Evolutionary conservation across 2,329 filamentous ascomycete species (phyloP).

Genomic region (Calonectria pseudoreteaudii): DNA sequence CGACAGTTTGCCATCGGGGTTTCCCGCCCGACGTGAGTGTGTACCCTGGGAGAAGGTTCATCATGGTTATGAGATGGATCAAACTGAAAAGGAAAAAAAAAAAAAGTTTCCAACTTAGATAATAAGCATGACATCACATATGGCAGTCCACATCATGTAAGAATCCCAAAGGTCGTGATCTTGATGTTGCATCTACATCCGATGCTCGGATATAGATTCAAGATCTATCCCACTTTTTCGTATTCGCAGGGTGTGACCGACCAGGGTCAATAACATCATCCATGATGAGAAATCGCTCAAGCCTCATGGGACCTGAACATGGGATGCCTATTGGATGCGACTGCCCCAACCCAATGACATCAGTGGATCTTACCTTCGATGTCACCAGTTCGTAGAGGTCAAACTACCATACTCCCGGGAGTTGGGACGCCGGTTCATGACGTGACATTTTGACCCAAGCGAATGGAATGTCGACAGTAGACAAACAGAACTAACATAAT

Average conservation of each 20-base stretch:
- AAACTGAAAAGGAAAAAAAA: background rate
- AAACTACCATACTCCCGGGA: background rate
- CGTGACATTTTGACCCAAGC: background rate
- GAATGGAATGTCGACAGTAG: background rate
- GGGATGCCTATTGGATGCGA: background rate
- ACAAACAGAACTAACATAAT: background rate
- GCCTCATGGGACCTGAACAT: background rate
- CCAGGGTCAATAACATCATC: background rate
- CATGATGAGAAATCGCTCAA: background rate
- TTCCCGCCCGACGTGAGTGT: background rate
- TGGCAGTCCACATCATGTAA: background rate
- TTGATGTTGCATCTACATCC: background rate
- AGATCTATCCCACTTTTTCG: background rate
- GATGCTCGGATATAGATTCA: background rate
- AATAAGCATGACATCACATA: background rate
- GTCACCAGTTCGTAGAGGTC: background rate
- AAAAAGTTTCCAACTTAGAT: background rate
- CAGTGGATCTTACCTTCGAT: background rate
- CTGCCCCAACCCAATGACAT: background rate
- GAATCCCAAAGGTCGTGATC: background rate
- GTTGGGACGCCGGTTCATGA: conserved; percentile 2
- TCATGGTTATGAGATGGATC: background rate
- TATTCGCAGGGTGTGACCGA: background rate
- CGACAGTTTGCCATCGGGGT: background rate
- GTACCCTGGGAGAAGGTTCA: background rate